These are phyloP conservation scores for Trichophyton equinum DNA, from an alignment of 2,329 filamentous ascomycete genomes.

Conservation along the genomic window DNA sequence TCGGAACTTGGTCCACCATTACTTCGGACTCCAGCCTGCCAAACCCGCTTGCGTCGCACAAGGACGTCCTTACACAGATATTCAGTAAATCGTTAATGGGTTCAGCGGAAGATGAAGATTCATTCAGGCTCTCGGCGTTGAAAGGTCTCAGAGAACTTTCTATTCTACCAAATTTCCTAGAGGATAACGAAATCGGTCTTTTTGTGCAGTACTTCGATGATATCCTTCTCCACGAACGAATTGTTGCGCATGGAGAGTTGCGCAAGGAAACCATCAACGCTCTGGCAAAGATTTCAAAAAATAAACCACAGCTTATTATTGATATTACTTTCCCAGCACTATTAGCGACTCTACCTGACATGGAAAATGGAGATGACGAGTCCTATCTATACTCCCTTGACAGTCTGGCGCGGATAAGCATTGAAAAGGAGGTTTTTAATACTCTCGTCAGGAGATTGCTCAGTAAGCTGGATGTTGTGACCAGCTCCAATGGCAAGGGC, in stretches of 20 bases:
- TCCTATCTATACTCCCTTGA: constrained; percentile 47
- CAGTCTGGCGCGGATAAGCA: constrained; percentile 51
- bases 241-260: constrained; percentile 41
- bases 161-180: constrained; percentile 35
- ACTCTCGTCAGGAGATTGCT: constrained; percentile 51
- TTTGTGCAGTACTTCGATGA: constrained; percentile 47
- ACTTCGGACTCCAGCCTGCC: constrained; percentile 22
- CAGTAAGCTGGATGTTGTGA: constrained; percentile 45
- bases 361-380: constrained; percentile 34
- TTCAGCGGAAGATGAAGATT: constrained; percentile 39
- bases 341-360: constrained; percentile 50
- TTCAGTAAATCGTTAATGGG: constrained; percentile 45
- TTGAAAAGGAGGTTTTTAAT: constrained; percentile 50
- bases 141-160: constrained; percentile 37
- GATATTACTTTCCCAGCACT: constrained; percentile 55
- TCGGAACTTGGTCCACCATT: constrained; percentile 43
- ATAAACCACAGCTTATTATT: constrained; percentile 50
- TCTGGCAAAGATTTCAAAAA: constrained; percentile 48
- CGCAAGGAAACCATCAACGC: constrained; percentile 47
- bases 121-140: constrained; percentile 38
- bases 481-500: constrained; percentile 37
- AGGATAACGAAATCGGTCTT: constrained; percentile 41
- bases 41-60: constrained; percentile 37
- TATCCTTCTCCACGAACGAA: constrained; percentile 47
- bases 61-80: constrained; percentile 41